phyloP scores from a whole-genome alignment of 108 stramenopile genomes.

The Nitzschia sp. region DNA sequence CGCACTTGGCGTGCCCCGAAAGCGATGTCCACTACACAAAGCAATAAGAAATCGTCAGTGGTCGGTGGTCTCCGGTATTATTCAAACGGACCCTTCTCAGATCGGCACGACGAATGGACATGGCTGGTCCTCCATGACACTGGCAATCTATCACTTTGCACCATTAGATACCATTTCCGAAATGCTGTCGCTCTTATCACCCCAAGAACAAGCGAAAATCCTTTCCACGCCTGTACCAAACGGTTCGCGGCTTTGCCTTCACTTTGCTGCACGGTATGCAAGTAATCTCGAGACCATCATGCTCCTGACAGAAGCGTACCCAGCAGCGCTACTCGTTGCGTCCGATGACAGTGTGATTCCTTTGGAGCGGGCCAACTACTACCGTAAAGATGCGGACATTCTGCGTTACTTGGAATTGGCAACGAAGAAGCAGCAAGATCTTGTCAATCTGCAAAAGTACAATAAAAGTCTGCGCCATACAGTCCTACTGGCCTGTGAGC shows the following conservation, averaged over 20 bases:
- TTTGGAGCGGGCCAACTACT: constrained; percentile 6
- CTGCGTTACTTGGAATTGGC: neutral
- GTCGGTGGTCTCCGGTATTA: neutral
- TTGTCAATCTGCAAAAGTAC: neutral
- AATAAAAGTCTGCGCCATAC: constrained; percentile 3
- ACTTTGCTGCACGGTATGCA: constrained; percentile 14
- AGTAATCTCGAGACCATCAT: neutral
- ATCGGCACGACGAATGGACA: neutral
- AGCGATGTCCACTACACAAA: constrained; percentile 13
- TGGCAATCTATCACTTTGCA: constrained; percentile 8
- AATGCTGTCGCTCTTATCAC: constrained; percentile 4
- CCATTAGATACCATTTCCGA: constrained; percentile 7
- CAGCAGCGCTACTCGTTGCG: neutral
- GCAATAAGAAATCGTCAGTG: constrained; percentile 11
- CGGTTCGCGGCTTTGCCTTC: constrained; percentile 8
- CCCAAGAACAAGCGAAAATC: neutral
- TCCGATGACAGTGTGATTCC: constrained; percentile 2
- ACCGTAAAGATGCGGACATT: constrained; percentile 8
- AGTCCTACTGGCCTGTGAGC: neutral
- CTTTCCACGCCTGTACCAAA: constrained; percentile 15
- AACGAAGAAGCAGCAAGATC: constrained; percentile 4
- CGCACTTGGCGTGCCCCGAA: neutral
- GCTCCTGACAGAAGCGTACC: constrained; percentile 5
- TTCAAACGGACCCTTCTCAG: neutral
- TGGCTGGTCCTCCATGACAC: constrained; percentile 12